Base-by-base conservation (phyloP, 148 eudicot genomes). In the Suaeda aralocaspica region DNA sequence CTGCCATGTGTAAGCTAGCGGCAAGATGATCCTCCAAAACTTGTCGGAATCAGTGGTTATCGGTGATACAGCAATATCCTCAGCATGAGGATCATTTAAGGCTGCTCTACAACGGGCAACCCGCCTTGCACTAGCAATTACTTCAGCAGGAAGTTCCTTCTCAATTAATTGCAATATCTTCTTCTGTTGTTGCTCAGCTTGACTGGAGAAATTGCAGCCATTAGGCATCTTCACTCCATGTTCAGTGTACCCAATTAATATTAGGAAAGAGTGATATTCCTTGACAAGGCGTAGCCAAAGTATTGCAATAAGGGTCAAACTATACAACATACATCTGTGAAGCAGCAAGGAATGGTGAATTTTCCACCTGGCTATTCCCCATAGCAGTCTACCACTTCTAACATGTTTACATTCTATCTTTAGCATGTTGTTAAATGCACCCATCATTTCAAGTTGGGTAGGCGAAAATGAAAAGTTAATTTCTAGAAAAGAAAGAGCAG, bases 331-430 rank as follows among this genome's bases (percentile, higher is more conserved):
- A 68, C 79, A 78, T 74, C 63, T 80, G 41, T 85, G 72, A 34
- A 80, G 72, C 21, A 81, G 72, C 68, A 83, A 70, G 77, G 79
- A 64, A 70, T 80, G 78, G 50, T 70, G 68, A 78, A 86, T 68
- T 73, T 81, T 91, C 67, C 51, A 80, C 77, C 89, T 83, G 26
- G 82, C 97, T 77, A 87, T 80, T 62, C 81, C 78, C 99, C 99
- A 94, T 9, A 94, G 84, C 64, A 84, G 85, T 71, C 81, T 84
- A 49, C 99, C 97, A 75, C 71, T 83, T 82, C 97, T 87, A 70
- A 67, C 21, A 68, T 42, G 56, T 72, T 77, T 79, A 39, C 77
- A 28, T 69, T 82, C 77, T 71, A 30, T 61, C 60, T 70, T 70
- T 53, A 80, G 73, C 31, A 84, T 61, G 55, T 65, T 68, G 76